Evolutionary conservation across 2,329 filamentous ascomycete species (phyloP).

Genomic region (Colletotrichum cordylinicola): DNA sequence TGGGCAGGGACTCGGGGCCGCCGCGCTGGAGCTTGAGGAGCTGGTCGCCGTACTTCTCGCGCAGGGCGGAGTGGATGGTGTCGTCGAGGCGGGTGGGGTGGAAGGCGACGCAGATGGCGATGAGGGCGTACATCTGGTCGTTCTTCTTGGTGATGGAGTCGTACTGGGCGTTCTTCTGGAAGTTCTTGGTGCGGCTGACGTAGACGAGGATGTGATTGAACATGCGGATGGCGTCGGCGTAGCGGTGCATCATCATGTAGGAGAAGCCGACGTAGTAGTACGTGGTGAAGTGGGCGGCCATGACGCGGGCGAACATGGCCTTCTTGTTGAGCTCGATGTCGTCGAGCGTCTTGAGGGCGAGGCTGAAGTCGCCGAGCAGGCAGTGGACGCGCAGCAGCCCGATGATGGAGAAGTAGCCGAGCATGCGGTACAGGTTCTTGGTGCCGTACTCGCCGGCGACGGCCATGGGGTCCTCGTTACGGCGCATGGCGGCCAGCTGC

Average conservation of each 20-base stretch:
- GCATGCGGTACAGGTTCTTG: slow-evolving; percentile 95
- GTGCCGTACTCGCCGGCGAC: slow-evolving; percentile 96
- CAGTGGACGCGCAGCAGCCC: slow-evolving; percentile 95
- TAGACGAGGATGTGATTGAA: slow-evolving; percentile 99
- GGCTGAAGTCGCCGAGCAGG: slow-evolving; percentile 94
- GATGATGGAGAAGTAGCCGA: slow-evolving; percentile 99
- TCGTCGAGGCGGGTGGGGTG: slow-evolving; percentile 96
- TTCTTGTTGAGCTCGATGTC: slow-evolving; percentile 99
- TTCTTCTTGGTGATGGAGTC: slow-evolving; percentile 99
- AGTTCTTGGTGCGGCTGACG: slow-evolving; percentile 99
- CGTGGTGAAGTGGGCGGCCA: slow-evolving; percentile 99
- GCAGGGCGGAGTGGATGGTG: slow-evolving; percentile 96
- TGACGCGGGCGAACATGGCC: slow-evolving; percentile 99
- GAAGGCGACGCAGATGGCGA: slow-evolving; percentile 98
- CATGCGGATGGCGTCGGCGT: slow-evolving; percentile 99
- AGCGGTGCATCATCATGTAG: slow-evolving; percentile 99
- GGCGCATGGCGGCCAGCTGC: slow-evolving; percentile 93
- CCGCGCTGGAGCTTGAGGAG: slow-evolving; percentile 96
- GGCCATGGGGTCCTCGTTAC: slow-evolving; percentile 84
- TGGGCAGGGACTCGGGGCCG: slow-evolving; percentile 90
- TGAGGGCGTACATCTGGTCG: slow-evolving; percentile 99
- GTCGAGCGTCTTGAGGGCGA: slow-evolving; percentile 97
- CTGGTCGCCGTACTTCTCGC: slow-evolving; percentile 99
- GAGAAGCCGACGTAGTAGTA: slow-evolving; percentile 99
- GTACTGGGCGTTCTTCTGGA: slow-evolving; percentile 98